Conservation (phyloP, 2,329 filamentous ascomycete genomes). For the Herpotrichia juniperi region DNA sequence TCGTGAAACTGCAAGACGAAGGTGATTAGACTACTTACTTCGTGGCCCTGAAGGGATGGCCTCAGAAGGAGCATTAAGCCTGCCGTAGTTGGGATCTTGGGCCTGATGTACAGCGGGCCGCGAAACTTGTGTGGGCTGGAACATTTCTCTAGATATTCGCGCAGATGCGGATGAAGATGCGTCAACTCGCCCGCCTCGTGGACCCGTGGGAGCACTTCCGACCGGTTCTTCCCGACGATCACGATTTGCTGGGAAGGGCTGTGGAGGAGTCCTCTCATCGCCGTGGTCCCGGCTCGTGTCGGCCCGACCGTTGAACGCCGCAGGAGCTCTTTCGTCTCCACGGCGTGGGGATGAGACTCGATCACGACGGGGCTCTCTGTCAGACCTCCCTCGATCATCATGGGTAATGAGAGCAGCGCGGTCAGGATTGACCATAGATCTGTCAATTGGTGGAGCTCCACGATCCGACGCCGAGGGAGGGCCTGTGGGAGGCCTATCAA, state of each 20-base stretch:
- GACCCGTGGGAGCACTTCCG: slow-evolving; percentile 58
- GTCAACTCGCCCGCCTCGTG: slow-evolving; percentile 53
- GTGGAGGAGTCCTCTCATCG: slow-evolving; percentile 27
- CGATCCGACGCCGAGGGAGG: slow-evolving; percentile 2
- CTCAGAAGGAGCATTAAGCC: slow-evolving; percentile 56
- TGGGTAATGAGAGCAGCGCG: slow-evolving; percentile 50
- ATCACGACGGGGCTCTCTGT: slow-evolving; percentile 36
- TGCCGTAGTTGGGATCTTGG: slow-evolving; percentile 56
- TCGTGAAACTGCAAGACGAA: background rate
- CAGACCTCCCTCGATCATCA: slow-evolving; percentile 27
- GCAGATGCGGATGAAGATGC: slow-evolving; percentile 24
- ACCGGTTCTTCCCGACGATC: slow-evolving; percentile 49
- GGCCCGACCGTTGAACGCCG: slow-evolving; percentile 29
- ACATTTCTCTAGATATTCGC: slow-evolving; percentile 46
- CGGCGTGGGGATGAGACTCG: slow-evolving; percentile 38
- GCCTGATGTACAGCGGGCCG: slow-evolving; percentile 42
- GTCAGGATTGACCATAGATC: slow-evolving; percentile 48
- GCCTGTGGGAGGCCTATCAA: slow-evolving; percentile 11
- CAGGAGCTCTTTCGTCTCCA: slow-evolving; percentile 27
- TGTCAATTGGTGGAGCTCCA: slow-evolving; percentile 21
- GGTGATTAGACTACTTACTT: slow-evolving; percentile 37
- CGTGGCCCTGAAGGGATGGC: slow-evolving; percentile 61
- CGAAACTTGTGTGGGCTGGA: slow-evolving; percentile 41
- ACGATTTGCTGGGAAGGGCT: slow-evolving; percentile 36
- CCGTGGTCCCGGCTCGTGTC: slow-evolving; percentile 35